Conservation (phyloP, 2,329 filamentous ascomycete genomes). For the Fusarium tuaranense region DNA sequence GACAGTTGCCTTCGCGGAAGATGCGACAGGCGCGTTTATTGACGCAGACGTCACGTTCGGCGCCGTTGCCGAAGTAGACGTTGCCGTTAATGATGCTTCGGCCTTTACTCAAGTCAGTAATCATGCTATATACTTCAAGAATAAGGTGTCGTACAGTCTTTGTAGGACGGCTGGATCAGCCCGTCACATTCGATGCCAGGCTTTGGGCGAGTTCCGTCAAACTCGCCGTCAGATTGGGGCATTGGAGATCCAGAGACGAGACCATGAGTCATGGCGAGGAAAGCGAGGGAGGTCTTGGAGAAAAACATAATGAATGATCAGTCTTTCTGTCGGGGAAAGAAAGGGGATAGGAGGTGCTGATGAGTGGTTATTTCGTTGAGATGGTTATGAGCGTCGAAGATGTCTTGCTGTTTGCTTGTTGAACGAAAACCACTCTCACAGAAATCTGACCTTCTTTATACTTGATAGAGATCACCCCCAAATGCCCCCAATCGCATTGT, state of each 20-base stretch:
- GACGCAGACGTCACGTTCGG: not conserved
- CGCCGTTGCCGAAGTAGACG: not conserved
- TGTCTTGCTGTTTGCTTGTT: not conserved
- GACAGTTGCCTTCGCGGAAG: not conserved
- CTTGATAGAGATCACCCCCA: not conserved
- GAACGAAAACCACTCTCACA: not conserved
- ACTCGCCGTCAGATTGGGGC: not conserved
- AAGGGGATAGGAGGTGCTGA: not conserved
- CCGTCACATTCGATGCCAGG: not conserved
- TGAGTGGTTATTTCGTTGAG: not conserved
- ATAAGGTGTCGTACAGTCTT: not conserved
- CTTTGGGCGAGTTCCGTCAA: not conserved
- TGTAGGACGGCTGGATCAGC: not conserved
- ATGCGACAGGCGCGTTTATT: not conserved
- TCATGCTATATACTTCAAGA: not conserved
- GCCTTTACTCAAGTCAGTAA: not conserved
- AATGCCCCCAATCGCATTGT: not conserved
- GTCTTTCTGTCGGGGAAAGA: not conserved
- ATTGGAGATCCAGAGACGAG: not conserved
- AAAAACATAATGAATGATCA: not conserved
- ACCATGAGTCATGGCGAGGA: not conserved
- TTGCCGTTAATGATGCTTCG: not conserved
- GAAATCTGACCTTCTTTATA: not conserved
- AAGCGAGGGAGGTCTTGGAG: not conserved
- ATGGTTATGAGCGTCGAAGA: not conserved